Percentiles rank a stretch among this genome's conserved stretches.
Evolutionary conservation across 257 asterid species (phyloP).

Genomic region (Solanum ossicruentum): DNA sequence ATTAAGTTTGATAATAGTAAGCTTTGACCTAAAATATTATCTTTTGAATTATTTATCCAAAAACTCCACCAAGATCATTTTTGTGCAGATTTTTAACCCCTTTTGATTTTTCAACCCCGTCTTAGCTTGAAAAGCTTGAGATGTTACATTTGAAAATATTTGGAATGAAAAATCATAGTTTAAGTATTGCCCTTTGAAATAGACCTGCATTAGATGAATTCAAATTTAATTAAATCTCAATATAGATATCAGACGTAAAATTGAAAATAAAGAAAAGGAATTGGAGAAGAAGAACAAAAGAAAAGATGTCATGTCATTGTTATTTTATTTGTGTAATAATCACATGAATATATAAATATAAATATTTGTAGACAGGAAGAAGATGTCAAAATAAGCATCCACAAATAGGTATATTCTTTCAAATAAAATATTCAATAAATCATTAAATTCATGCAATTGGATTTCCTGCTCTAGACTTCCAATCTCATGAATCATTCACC

Average conservation of each 20-base stretch:
- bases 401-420: constrained; percentile 11
- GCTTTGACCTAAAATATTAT: too few species aligned
- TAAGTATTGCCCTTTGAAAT: background rate
- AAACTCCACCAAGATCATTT: too few species aligned
- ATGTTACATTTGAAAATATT: too few species aligned
- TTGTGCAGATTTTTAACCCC: too few species aligned
- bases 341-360: background rate
- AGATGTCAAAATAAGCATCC: constrained; percentile 10
- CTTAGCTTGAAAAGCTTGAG: too few species aligned
- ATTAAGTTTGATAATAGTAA: too few species aligned
- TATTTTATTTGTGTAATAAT: background rate
- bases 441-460: background rate
- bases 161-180: too few species aligned
- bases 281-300: background rate
- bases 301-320: background rate
- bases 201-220: too few species aligned
- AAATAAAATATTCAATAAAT: constrained; percentile 6
- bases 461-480: background rate
- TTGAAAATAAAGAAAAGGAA: background rate
- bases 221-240: too few species aligned
- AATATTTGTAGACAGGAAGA: background rate
- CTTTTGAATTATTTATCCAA: too few species aligned
- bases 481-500: background rate
- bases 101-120: too few species aligned
- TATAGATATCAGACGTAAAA: background rate